Base-by-base conservation (phyloP, 2,329 filamentous ascomycete genomes). In the Colletotrichum melonis region DNA sequence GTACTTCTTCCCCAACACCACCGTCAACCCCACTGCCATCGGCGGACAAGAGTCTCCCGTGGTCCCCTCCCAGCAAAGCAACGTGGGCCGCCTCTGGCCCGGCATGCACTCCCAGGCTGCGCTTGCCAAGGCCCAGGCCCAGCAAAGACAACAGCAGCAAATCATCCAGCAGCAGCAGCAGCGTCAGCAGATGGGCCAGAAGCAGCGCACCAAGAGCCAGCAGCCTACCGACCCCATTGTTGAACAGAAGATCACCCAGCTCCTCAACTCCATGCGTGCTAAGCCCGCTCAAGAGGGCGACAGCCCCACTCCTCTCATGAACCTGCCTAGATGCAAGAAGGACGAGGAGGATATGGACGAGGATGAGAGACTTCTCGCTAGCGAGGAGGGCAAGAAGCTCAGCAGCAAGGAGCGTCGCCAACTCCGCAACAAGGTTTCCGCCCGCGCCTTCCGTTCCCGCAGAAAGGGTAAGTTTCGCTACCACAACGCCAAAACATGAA, bases 331-430 rank as follows among this genome's bases (percentile, higher is more conserved):
- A 75, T 85, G 90, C 75, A 95, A 92, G 88, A 98, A 98, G 88
- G 95, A 98, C 57, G 95, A 98, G 79, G 95, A 98, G 75, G 96
- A 98, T 66, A 98, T 99, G 96, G 97, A 99, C 78, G 96, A 98
- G 82, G 97, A 98, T 78, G 97, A 98, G 88, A 90, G 94, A 77
- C 88, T 98, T 11, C 88, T 98, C 26, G 95, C 95, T n/a, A 98
- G 95, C 74, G 97, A 99, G 79, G 96, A 98, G 85, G 97, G 96
- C 79, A 99, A 99, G 92, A 98, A 98, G 87, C 90, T 99, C n/a
- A 97, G 92, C 84, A 97, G 95, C 88, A 98, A 98, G 86, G 95
- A 98, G 85, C 92, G 97, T 74, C 92, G 97, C 77, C 97, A 98
- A 84, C 89, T 99, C n/a, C 92, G 97, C 76, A 99, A 99, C 90